phyloP scores from a whole-genome alignment of 805 yeast species.

The Saccharomyces mikatae region DNA sequence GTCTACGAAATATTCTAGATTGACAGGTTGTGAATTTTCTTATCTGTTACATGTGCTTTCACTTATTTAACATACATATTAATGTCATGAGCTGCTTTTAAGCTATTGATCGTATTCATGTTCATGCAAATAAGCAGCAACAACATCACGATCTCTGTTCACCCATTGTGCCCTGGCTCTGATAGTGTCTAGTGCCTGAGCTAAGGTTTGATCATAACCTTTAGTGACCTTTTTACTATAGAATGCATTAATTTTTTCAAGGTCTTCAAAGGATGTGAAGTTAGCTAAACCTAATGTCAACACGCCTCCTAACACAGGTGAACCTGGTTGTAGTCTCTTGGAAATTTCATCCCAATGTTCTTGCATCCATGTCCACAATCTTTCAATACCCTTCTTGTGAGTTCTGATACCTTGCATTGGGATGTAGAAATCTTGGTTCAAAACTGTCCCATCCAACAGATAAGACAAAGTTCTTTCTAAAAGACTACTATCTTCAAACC shows the following conservation, averaged over 20 bases:
- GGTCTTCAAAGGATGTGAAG: slow-evolving; percentile 48
- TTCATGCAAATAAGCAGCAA: slow-evolving; percentile 42
- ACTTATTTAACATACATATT: not conserved
- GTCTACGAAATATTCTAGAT: not conserved
- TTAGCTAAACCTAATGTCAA: slow-evolving; percentile 53
- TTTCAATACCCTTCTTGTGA: slow-evolving; percentile 55
- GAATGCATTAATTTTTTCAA: slow-evolving; percentile 42
- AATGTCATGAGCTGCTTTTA: not conserved
- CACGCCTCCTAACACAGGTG: slow-evolving; percentile 69
- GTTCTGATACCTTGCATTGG: slow-evolving; percentile 68
- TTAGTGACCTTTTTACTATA: slow-evolving; percentile 45
- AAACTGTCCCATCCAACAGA: slow-evolving; percentile 48
- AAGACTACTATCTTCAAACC: slow-evolving; percentile 43
- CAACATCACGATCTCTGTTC: slow-evolving; percentile 41
- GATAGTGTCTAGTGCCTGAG: slow-evolving; percentile 54
- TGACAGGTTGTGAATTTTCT: not conserved
- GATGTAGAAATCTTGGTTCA: slow-evolving; percentile 66
- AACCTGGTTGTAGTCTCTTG: slow-evolving; percentile 66
- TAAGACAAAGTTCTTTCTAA: slow-evolving; percentile 48
- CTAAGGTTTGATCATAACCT: slow-evolving; percentile 55
- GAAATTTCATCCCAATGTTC: slow-evolving; percentile 61
- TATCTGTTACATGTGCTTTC: not conserved
- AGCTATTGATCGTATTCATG: slow-evolving; percentile 20
- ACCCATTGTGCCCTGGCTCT: slow-evolving; percentile 51
- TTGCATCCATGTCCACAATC: slow-evolving; percentile 68